Base-by-base conservation (phyloP, 2,329 filamentous ascomycete species). In the Sporothrix phasma region DNA sequence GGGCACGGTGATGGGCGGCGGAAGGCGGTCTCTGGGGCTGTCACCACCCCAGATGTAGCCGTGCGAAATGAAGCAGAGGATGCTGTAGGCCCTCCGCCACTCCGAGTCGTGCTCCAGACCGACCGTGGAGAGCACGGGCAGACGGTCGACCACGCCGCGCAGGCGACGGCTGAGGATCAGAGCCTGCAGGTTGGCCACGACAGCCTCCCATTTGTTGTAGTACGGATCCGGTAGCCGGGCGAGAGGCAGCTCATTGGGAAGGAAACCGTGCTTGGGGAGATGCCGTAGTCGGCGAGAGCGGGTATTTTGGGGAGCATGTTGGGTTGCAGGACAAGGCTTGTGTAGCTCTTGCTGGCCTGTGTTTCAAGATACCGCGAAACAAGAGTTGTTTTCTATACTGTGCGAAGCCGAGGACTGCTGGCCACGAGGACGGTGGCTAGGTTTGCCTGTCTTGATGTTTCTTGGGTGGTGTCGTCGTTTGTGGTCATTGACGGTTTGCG, bases 31-130 rank as follows among this genome's bases (percentile, higher is more conserved):
- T 69, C 84, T 82, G 53, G 94, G 92, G 70, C 80, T 84, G 71
- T 80, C 89, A 74, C 91, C 93, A 72, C 91, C 90, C 94, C 94
- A 99, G 73, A 99, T 90, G 78, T 97, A 99, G 69, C 88, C 89
- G 77, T 99, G 93, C 41, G 92, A 84, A 76, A 97, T 91, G 77
- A 97, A 97, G 66, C 86, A 88, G 64, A 99, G 81, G 62, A 97
- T 81, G 65, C 89, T 88, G 78, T 97, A 97, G 67, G 94, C 94
- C 71, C 94, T 84, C 71, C 91, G 86, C 94, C 93, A 97, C 81
- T 99, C 92, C 66, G 88, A 82, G 70, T 93, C 90, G 68, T 89
- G 86, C 75, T 88, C 84, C 70, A 99, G 85, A 72, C 89, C 86
- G 68, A 86, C 81, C 54, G 92, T 95, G 62, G 89, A 91, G 67